Percentiles rank a stretch among this genome's conserved stretches.
These are phyloP conservation scores for Monosporascus cannonballus DNA, from an alignment of 2,329 filamentous ascomycete genomes.

Conservation along the genomic window DNA sequence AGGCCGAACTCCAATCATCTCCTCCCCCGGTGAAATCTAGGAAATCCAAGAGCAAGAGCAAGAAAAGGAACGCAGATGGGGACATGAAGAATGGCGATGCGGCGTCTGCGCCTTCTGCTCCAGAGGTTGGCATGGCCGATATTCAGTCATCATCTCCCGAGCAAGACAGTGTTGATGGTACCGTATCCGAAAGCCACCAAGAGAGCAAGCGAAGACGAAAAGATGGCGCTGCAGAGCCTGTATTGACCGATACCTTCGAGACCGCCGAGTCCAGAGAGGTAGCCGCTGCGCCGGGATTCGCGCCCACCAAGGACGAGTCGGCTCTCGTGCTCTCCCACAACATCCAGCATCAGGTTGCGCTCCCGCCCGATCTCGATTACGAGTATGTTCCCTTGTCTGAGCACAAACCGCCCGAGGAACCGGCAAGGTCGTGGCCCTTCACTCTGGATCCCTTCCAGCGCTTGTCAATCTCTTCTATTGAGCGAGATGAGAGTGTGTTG, in stretches of 20 bases:
- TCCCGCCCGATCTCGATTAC: slow-evolving; percentile 90
- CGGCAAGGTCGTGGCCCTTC: slow-evolving; percentile 80
- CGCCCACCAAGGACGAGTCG: slow-evolving; percentile 51
- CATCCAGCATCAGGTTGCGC: slow-evolving; percentile 94
- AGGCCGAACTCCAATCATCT: slow-evolving; percentile 25
- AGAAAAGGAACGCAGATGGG: slow-evolving; percentile 83
- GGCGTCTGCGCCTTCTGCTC: slow-evolving; percentile 28
- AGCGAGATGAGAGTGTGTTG: slow-evolving; percentile 91
- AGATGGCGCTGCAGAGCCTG: slow-evolving; percentile 64
- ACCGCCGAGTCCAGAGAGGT: slow-evolving; percentile 92
- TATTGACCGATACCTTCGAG: slow-evolving; percentile 90
- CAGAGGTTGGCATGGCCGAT: slow-evolving; percentile 23
- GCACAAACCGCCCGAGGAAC: slow-evolving; percentile 83
- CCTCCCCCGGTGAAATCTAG: slow-evolving; percentile 26
- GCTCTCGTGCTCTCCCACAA: slow-evolving; percentile 88
- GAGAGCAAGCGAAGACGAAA: slow-evolving; percentile 59
- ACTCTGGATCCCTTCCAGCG: slow-evolving; percentile 96
- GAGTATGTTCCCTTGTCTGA: slow-evolving; percentile 91
- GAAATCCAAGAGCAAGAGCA: slow-evolving; percentile 50
- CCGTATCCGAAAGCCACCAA: slow-evolving; percentile 38
- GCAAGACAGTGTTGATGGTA: slow-evolving; percentile 27
- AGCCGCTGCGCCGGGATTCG: slow-evolving; percentile 66
- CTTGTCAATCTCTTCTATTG: slow-evolving; percentile 87
- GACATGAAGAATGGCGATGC: slow-evolving; percentile 53
- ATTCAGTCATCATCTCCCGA: slow-evolving; percentile 30